Conservation (phyloP, 352 stramenopile species). For the Poterioochromonas sp. region DNA sequence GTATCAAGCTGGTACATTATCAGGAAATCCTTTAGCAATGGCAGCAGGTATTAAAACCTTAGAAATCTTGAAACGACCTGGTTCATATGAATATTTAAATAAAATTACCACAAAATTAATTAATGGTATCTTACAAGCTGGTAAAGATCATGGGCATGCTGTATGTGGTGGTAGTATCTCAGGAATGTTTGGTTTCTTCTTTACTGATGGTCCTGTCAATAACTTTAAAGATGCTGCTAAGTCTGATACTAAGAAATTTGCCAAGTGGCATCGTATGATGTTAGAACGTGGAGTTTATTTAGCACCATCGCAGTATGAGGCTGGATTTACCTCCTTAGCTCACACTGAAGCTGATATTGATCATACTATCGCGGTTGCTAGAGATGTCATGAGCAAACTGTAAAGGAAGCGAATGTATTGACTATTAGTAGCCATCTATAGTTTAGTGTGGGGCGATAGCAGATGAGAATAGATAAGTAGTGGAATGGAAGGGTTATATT, state of each 20-base stretch:
- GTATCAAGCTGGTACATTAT: conserved; percentile 73
- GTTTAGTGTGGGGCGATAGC: no score
- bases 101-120: conserved; percentile 58
- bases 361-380: conserved; percentile 65
- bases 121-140: conserved; percentile 59
- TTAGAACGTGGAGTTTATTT: conserved; percentile 72
- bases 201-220: conserved; percentile 64
- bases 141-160: conserved; percentile 59
- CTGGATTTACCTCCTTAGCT: conserved; percentile 69
- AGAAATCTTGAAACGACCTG: conserved; percentile 53
- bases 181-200: conserved; percentile 77
- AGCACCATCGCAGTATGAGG: conserved; percentile 72
- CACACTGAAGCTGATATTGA: conserved; percentile 75
- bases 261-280: conserved; percentile 72
- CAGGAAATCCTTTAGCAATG: conserved; percentile 71
- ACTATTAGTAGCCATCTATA: no score
- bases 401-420: no score
- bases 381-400: conserved; percentile 64
- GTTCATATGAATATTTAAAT: conserved; percentile 65
- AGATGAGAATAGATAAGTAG: no score
- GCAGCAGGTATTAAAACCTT: conserved; percentile 67
- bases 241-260: conserved; percentile 64
- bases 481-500: no score
- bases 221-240: conserved; percentile 64
- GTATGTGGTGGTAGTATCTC: conserved; percentile 58